A percentile compares a stretch with the other conserved stretches of the same genome.
These are phyloP conservation scores for Adansonia gregorii DNA, from an alignment of 441 rosid species.

Conservation along the genomic window DNA sequence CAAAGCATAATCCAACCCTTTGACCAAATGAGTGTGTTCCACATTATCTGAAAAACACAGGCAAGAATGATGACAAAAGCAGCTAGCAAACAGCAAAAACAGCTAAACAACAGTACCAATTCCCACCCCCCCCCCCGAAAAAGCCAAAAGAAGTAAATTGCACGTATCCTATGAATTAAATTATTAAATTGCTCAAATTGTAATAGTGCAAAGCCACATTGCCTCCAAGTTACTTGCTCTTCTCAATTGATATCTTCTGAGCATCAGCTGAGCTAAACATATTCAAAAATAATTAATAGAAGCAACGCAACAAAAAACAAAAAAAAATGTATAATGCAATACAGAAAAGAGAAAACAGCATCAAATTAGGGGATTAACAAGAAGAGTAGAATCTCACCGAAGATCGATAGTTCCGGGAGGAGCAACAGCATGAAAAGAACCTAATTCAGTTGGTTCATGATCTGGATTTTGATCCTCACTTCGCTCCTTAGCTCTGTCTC, in stretches of 20 bases:
- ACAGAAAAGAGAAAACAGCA: neutral
- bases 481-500: conserved; percentile 97
- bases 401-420: conserved; percentile 87
- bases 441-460: conserved; percentile 79
- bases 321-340: neutral
- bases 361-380: neutral
- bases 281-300: neutral
- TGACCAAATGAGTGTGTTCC: conserved; percentile 97
- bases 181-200: neutral
- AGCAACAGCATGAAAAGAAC: conserved; percentile 94
- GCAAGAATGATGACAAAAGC: neutral
- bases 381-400: conserved; percentile 33
- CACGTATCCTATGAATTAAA: neutral
- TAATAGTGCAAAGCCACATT: neutral
- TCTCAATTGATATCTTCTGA: conserved; percentile 82
- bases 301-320: neutral
- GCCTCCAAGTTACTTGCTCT: conserved; percentile 99
- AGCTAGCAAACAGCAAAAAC: neutral
- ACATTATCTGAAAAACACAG: conserved; percentile 66
- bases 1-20: conserved; percentile 91
- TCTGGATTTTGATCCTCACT: conserved; percentile 97
- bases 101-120: neutral
- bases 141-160: neutral
- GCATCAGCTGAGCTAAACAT: conserved; percentile 69
- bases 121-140: neutral